phyloP scores from a whole-genome alignment of 83 land plant genomes.

The Thuja plicata region DNA sequence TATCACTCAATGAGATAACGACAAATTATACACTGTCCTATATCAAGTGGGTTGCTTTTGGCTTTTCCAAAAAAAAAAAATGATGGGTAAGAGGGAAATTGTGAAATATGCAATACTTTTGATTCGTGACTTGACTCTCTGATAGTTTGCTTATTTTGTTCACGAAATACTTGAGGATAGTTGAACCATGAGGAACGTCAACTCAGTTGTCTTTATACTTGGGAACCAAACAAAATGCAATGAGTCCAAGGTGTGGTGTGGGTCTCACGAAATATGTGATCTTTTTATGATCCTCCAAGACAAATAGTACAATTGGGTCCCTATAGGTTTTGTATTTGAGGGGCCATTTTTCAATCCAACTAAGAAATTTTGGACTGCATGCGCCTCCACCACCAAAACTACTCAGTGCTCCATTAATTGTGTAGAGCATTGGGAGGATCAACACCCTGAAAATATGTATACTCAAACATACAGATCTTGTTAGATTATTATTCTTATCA shows the following conservation, averaged over 20 bases:
- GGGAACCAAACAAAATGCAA: neutral
- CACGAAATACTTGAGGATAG: neutral
- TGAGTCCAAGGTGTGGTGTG: neutral
- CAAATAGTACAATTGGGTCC: neutral
- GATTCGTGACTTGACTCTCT: too few relatives aligned
- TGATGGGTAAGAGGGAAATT: too few relatives aligned
- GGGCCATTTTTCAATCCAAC: neutral
- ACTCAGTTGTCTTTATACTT: neutral
- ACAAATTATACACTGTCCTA: too few relatives aligned
- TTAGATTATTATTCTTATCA: too few relatives aligned
- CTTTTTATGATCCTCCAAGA: neutral
- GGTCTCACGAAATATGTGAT: neutral
- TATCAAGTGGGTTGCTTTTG: too few relatives aligned
- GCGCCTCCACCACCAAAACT: neutral
- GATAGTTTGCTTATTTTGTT: neutral
- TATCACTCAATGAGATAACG: too few relatives aligned
- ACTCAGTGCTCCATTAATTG: neutral
- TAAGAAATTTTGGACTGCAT: neutral
- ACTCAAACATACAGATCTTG: neutral
- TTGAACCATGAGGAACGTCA: neutral
- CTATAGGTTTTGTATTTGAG: neutral
- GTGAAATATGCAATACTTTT: too few relatives aligned
- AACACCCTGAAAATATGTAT: neutral
- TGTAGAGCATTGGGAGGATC: neutral
- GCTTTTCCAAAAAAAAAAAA: too few relatives aligned